Conservation (phyloP, 2,329 filamentous ascomycete species). For the Aspergillus hiratsukae region DNA sequence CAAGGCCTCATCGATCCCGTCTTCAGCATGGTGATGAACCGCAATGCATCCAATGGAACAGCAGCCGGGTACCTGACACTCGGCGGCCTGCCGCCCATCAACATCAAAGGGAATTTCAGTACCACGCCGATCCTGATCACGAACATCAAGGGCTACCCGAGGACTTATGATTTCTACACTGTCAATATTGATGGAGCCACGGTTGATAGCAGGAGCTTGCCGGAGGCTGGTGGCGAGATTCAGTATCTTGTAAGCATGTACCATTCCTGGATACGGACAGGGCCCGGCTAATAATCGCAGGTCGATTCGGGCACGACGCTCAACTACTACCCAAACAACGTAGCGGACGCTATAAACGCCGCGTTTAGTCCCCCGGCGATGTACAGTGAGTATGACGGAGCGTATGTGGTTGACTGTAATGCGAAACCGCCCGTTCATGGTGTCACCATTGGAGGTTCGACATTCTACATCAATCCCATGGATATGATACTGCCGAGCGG, state of each 20-base stretch:
- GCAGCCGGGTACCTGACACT: conserved; percentile 16
- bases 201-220: conserved; percentile 7
- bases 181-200: conserved; percentile 14
- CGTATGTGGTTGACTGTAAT: conserved; percentile 41
- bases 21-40: conserved; percentile 48
- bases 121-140: conserved; percentile 18
- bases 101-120: conserved; percentile 5
- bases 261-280: not conserved
- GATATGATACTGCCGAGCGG: conserved; percentile 27
- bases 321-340: conserved; percentile 33
- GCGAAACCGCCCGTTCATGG: conserved; percentile 39
- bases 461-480: conserved; percentile 24
- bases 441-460: conserved; percentile 35
- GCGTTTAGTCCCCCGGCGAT: conserved; percentile 40
- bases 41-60: conserved; percentile 11
- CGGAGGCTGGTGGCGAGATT: conserved; percentile 1
- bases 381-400: conserved; percentile 25
- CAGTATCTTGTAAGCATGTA: conserved; percentile 13
- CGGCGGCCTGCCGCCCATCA: conserved; percentile 14
- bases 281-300: conserved; percentile 2
- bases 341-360: conserved; percentile 35
- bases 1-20: conserved; percentile 40
- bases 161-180: conserved; percentile 14
- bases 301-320: conserved; percentile 26
- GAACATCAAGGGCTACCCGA: conserved; percentile 8